Evolutionary conservation across 208 protist species (phyloP), one percentile per base, ranked within the genome.

Genomic region (Leishmania guyanensis): DNA sequence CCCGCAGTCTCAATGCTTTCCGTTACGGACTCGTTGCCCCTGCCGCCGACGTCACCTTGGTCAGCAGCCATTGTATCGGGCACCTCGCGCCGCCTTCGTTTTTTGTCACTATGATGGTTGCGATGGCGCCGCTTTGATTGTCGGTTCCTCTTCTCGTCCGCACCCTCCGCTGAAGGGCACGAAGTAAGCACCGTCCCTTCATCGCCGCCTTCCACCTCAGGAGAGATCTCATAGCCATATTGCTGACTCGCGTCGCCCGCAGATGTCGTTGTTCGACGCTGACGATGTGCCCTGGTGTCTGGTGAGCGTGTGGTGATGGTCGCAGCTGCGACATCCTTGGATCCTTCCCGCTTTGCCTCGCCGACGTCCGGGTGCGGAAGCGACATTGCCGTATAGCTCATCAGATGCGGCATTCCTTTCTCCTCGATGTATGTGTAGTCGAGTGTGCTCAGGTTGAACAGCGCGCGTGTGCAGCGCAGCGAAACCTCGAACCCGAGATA

Each of bases 401-500:
- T 87, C 74, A 93, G 74, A 58, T 94, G 85, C 14, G 86, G 90
- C 81, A 92, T 86, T n/a, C 88, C 89, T 50, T 92, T 95, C 60
- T 97, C 93, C 69, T 97, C 93, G 58, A 97, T 71, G 73, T 96
- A 88, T 66, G 71, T 79, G 84, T 97, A 97, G 69, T 96, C 93
- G 14, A 88, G 90, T 12, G 90, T 83, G 86, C 75, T 84, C 77
- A 93, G 90, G 80, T 80, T 88, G 86, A 97, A 97, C 43, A 97
- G 86, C 9, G 94, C 88, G 22, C 94, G 92, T 29, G 88, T 81
- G 84, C 94, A 97, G 20, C 94, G 92, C n/a, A 97, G 80, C 12
- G 90, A 78, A 46, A 97, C 93, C 65, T 97, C 93, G 73, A 95
- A 96, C 33, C 94, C 94, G 33, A 95, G 76, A 84, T 90, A 93